phyloP scores from a whole-genome alignment of 495 filamentous ascomycete genomes.

The Tuber umbilicatum region DNA sequence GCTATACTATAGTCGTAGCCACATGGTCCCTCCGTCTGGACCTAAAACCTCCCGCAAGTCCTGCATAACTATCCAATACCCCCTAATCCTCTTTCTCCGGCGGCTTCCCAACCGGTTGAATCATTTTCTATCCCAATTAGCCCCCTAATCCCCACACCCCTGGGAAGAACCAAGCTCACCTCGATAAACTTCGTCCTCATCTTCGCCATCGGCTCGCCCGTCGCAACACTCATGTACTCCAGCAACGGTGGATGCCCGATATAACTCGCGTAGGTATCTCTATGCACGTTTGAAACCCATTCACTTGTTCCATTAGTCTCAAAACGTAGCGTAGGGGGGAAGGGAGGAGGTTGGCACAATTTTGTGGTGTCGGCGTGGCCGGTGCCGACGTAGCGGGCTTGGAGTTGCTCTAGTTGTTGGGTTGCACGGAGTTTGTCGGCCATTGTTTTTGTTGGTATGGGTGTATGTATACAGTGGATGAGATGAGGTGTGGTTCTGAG shows the following conservation, averaged over 20 bases:
- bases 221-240: conserved; percentile 80
- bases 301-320: conserved; percentile 48
- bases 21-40: background rate
- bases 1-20: background rate
- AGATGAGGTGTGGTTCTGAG: background rate
- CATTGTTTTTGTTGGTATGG: conserved; percentile 42
- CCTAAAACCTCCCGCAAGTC: background rate
- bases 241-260: conserved; percentile 85
- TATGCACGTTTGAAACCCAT: conserved; percentile 86
- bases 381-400: conserved; percentile 88
- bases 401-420: conserved; percentile 92
- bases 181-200: conserved; percentile 72
- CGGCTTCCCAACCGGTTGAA: conserved; percentile 79
- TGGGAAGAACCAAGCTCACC: conserved; percentile 40
- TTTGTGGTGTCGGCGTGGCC: conserved; percentile 98
- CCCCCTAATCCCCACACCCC: background rate
- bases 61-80: background rate
- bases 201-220: conserved; percentile 77
- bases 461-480: background rate
- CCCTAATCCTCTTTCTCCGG: conserved; percentile 55
- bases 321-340: background rate
- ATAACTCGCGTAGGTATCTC: conserved; percentile 74
- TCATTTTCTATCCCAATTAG: conserved; percentile 60
- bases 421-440: conserved; percentile 96
- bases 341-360: conserved; percentile 44